A percentile compares a stretch with the other conserved stretches of the same genome.
Conservation (phyloP, 768 basidiomycete species). For the Trametes maxima region DNA sequence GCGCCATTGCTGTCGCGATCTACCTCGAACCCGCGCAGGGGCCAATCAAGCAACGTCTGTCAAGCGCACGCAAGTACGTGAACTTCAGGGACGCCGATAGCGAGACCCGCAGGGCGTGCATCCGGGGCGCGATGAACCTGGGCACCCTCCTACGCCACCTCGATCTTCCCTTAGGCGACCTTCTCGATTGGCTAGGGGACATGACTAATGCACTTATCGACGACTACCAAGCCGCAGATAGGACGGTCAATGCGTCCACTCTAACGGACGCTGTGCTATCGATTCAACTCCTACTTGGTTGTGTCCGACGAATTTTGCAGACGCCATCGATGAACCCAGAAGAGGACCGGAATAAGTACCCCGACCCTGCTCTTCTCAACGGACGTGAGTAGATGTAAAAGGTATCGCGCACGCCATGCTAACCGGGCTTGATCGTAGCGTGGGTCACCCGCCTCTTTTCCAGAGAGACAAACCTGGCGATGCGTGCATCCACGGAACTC, state of each 20-base stretch:
- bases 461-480: constrained; percentile 46
- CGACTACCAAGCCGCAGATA: constrained; percentile 48
- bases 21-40: constrained; percentile 60
- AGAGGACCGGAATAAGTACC: constrained; percentile 48
- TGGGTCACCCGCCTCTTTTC: constrained; percentile 58
- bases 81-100: constrained; percentile 66
- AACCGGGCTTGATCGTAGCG: constrained; percentile 40
- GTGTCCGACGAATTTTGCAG: constrained; percentile 54
- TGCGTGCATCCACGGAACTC: constrained; percentile 29
- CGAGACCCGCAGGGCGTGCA: constrained; percentile 65
- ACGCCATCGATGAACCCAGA: constrained; percentile 42
- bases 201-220: constrained; percentile 56
- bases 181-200: constrained; percentile 65
- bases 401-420: neutral
- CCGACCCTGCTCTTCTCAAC: constrained; percentile 61
- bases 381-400: constrained; percentile 44
- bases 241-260: constrained; percentile 21
- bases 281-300: constrained; percentile 57
- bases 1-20: constrained; percentile 68
- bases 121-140: constrained; percentile 76
- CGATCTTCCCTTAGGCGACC: constrained; percentile 48
- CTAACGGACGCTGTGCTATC: constrained; percentile 37
- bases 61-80: constrained; percentile 68
- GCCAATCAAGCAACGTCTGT: constrained; percentile 54
- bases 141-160: constrained; percentile 62